A percentile compares a stretch with the other conserved stretches of the same genome.
phyloP scores from a whole-genome alignment of 2,329 filamentous ascomycete genomes.

The Fusarium torulosum region DNA sequence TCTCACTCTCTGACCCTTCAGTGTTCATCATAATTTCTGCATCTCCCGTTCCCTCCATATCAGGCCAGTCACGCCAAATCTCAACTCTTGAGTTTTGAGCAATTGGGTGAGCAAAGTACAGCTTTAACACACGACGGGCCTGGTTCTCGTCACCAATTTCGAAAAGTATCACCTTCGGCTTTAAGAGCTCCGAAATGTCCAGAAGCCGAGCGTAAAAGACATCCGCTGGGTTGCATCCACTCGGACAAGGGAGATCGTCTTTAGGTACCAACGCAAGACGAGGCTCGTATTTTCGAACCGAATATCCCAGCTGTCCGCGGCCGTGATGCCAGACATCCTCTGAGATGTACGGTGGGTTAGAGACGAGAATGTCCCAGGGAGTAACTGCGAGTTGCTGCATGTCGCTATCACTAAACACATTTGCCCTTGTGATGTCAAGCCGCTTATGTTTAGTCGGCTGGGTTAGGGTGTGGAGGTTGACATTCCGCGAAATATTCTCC shows the following conservation, averaged over 20 bases:
- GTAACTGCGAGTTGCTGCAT: slow-evolving; percentile 46
- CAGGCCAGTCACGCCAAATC: slow-evolving; percentile 79
- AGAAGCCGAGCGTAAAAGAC: slow-evolving; percentile 78
- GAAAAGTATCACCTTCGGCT: slow-evolving; percentile 70
- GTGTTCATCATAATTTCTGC: slow-evolving; percentile 46
- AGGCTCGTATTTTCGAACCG: slow-evolving; percentile 87
- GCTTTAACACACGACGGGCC: slow-evolving; percentile 70
- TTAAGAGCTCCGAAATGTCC: slow-evolving; percentile 62
- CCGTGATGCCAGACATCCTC: slow-evolving; percentile 57
- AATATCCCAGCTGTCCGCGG: slow-evolving; percentile 68
- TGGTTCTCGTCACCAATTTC: slow-evolving; percentile 80
- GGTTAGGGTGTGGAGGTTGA: slow-evolving; percentile 43
- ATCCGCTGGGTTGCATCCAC: slow-evolving; percentile 57
- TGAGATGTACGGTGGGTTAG: slow-evolving; percentile 94
- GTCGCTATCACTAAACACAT: slow-evolving; percentile 62
- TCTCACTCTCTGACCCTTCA: slow-evolving; percentile 21
- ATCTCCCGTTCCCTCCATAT: slow-evolving; percentile 51
- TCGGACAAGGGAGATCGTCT: slow-evolving; percentile 47
- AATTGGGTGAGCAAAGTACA: slow-evolving; percentile 55
- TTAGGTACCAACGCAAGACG: slow-evolving; percentile 78
- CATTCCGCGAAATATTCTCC: slow-evolving; percentile 71
- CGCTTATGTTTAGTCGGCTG: slow-evolving; percentile 34
- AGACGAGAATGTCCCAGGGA: slow-evolving; percentile 76
- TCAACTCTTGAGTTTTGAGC: slow-evolving; percentile 61
- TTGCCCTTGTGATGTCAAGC: slow-evolving; percentile 61